phyloP scores from a whole-genome alignment of 1,284 basidiomycete genomes.

The Ganoderma resinaceum region DNA sequence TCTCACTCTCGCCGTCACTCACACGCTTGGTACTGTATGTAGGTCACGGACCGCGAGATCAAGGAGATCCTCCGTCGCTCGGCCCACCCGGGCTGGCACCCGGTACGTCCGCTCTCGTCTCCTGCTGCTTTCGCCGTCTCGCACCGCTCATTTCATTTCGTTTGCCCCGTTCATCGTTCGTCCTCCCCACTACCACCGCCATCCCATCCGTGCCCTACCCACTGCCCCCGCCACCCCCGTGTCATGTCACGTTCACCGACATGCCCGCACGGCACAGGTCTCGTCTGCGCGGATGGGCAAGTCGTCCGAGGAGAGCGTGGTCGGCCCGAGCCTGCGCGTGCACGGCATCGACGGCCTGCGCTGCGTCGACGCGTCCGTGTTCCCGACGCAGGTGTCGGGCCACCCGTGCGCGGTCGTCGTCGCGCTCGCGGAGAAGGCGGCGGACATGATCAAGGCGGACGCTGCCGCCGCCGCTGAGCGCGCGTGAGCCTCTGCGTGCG shows the following conservation, averaged over 20 bases:
- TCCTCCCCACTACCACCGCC: no score
- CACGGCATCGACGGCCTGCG: conserved; percentile 47
- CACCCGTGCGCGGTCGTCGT: conserved; percentile 36
- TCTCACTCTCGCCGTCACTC: no score
- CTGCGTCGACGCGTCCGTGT: conserved; percentile 51
- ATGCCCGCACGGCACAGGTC: conserved; percentile 11
- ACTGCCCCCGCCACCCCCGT: not conserved
- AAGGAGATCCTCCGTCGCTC: conserved; percentile 5
- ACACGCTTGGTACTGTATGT: not conserved
- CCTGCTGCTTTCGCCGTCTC: not conserved
- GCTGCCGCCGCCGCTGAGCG: not conserved
- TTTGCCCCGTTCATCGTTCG: no score
- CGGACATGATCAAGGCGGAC: conserved; percentile 31
- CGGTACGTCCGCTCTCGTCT: not conserved
- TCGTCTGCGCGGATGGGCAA: conserved; percentile 31
- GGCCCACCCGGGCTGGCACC: not conserved
- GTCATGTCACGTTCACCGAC: not conserved
- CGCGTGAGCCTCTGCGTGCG: not conserved
- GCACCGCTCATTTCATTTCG: not conserved
- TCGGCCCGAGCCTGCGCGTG: conserved; percentile 33
- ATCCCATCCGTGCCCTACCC: no score
- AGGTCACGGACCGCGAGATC: conserved; percentile 1
- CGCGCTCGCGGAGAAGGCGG: conserved; percentile 37
- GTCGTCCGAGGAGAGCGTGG: conserved; percentile 27
- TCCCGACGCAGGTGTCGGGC: conserved; percentile 39